phyloP scores from a whole-genome alignment of 2,329 filamentous ascomycete genomes.

The Diaporthe eres region DNA sequence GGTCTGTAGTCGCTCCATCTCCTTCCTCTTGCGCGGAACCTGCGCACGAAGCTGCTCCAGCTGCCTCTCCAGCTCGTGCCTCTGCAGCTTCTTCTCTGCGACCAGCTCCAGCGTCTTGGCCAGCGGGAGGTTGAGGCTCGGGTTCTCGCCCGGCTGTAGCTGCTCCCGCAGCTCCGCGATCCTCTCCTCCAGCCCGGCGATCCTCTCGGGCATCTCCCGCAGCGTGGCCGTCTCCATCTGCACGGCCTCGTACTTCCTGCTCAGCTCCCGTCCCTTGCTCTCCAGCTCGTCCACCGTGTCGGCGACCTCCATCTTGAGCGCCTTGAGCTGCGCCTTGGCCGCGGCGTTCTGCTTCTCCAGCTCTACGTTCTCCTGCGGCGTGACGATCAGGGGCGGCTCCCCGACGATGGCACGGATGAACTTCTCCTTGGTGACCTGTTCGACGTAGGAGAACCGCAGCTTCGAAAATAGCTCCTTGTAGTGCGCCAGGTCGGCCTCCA shows the following conservation, averaged over 20 bases:
- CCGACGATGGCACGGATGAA: conserved; percentile 94
- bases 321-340: conserved; percentile 82
- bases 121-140: conserved; percentile 69
- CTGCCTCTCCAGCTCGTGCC: conserved; percentile 72
- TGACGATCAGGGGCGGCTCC: conserved; percentile 88
- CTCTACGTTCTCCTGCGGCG: conserved; percentile 83
- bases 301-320: conserved; percentile 83
- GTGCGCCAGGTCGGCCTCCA: conserved; percentile 87
- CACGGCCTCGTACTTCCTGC: conserved; percentile 65
- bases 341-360: conserved; percentile 78
- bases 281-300: conserved; percentile 82
- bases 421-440: conserved; percentile 98
- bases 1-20: conserved; percentile 75
- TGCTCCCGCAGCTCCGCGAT: conserved; percentile 61
- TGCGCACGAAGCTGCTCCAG: conserved; percentile 74
- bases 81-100: conserved; percentile 64
- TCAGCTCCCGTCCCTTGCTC: conserved; percentile 70
- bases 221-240: conserved; percentile 63
- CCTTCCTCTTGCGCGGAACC: conserved; percentile 75
- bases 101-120: conserved; percentile 69
- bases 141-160: conserved; percentile 55
- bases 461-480: conserved; percentile 98
- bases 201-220: conserved; percentile 65
- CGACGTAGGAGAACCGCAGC: conserved; percentile 95
- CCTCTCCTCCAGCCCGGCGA: conserved; percentile 62